These are phyloP conservation scores for Xylaria sp. DNA, from an alignment of 2,329 filamentous ascomycete species.

Conservation along the genomic window DNA sequence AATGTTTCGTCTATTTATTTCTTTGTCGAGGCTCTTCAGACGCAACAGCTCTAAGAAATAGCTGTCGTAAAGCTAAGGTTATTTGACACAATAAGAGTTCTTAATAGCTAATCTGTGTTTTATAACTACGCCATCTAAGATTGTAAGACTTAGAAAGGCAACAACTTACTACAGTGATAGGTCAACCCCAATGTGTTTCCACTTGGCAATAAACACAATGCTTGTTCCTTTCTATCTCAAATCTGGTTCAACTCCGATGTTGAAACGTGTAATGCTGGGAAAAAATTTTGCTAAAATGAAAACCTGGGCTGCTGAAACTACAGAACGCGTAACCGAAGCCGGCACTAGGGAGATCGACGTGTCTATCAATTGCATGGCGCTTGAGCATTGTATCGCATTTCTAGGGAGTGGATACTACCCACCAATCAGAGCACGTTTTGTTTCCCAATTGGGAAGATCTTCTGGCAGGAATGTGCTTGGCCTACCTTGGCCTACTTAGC, in stretches of 20 bases:
- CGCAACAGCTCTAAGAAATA: background rate
- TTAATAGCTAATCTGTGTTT: too few relatives aligned
- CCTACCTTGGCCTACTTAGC: slow-evolving; percentile 13
- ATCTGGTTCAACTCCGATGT: background rate
- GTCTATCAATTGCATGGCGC: background rate
- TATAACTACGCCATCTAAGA: background rate
- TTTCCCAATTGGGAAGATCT: slow-evolving; percentile 24
- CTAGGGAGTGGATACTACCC: background rate
- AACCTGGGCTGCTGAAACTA: slow-evolving; percentile 15
- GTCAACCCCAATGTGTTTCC: background rate
- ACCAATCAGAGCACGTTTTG: slow-evolving; percentile 11
- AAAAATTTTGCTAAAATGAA: background rate
- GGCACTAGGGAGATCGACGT: slow-evolving; percentile 13
- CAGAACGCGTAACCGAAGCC: slow-evolving; percentile 8
- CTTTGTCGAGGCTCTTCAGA: background rate
- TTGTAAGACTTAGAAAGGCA: background rate
- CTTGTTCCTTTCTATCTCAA: background rate
- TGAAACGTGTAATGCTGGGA: background rate
- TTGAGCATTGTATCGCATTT: slow-evolving; percentile 7
- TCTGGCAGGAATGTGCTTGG: background rate
- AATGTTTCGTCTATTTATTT: too few relatives aligned
- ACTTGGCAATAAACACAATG: background rate
- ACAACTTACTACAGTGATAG: background rate
- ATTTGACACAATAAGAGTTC: too few relatives aligned
- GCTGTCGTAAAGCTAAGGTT: too few relatives aligned